A percentile compares a stretch with the other conserved stretches of the same genome.
Evolutionary conservation across 139 green algal genomes (phyloP).

Genomic region (Raphidocelis subcapitata): DNA sequence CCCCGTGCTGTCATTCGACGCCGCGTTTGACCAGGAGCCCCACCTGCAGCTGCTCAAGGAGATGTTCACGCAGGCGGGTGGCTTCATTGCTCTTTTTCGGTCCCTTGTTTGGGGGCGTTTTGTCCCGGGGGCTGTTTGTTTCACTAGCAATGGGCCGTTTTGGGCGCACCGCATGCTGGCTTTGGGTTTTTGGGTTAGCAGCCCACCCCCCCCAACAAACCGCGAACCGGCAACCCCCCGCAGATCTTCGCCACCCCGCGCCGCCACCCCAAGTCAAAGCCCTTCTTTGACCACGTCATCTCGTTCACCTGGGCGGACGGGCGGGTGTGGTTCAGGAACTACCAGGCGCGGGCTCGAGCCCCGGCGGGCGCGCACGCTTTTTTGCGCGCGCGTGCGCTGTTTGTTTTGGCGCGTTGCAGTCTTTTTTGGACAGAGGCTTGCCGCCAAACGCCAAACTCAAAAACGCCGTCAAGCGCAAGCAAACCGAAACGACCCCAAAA

Average conservation of each 20-base stretch:
- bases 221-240: not conserved
- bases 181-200: too few species aligned
- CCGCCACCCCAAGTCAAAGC: conserved; percentile 90
- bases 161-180: too few species aligned
- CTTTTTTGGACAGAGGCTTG: not conserved
- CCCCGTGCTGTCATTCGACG: conserved; percentile 58
- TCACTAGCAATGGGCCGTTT: too few species aligned
- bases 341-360: conserved; percentile 73
- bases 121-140: too few species aligned
- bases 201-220: not conserved
- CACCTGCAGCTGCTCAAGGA: conserved; percentile 93
- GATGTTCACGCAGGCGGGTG: conserved; percentile 37
- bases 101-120: too few species aligned
- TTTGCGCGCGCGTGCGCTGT: not conserved
- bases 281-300: conserved; percentile 97
- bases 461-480: not conserved
- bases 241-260: conserved; percentile 84
- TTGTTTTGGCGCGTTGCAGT: not conserved
- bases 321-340: conserved; percentile 97
- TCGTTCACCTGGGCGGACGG: conserved; percentile 85
- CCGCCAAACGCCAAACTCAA: not conserved
- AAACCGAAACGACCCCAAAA: too few species aligned
- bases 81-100: too few species aligned
- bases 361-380: not conserved
- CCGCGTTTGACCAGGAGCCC: conserved; percentile 85